Evolutionary conservation across 768 basidiomycete genomes (phyloP), one percentile per base, ranked within the genome.

Genomic region (Mycena maculata): DNA sequence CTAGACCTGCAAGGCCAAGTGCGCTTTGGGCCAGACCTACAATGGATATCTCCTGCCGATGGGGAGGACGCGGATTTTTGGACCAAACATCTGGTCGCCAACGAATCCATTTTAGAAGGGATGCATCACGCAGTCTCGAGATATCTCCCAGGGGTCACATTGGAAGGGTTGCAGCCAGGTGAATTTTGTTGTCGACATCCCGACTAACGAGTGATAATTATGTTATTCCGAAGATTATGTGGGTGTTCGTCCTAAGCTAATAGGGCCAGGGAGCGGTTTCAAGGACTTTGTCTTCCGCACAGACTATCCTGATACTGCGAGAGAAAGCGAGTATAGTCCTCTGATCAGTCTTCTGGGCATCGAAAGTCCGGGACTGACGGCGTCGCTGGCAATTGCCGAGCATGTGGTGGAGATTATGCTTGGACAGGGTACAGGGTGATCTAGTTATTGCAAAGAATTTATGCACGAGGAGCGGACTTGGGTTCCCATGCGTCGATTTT

Each of bases 301-400:
- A 23, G 89, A 95, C 74, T 87, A 88, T 72, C 84, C 87, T 1
- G 81, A 73, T 68, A 74, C 69, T 22, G 71, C 71, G n/a, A 54
- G 61, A 56, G 75, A 68, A 50, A 75, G 76, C 36, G 73, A 71
- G 39, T 71, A 60, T 48, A 79, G 80, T 53, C 80, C 83, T 2
- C 90, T 99, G 89, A 85, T 98, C 71, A 95, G 89, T 75, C 79
- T 98, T 66, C 76, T 95, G 75, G 95, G 96, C 0, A 95, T 99
- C 67, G 95, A 98, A 76, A 94, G 92, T 68, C 97, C 97, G 0
- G 97, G 97, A 0, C 79, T 99, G 75, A 99, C 97, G 5, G 87
- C 92, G 12, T 87, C 88, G 72, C 85, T 99, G 70, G 95, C 93
- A 4, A 91, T 97, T 38, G 97, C 92, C 2, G 93, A 97, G 79